These are phyloP conservation scores for Pachysolen tannophilus DNA, from an alignment of 805 yeast species.

Conservation along the genomic window DNA sequence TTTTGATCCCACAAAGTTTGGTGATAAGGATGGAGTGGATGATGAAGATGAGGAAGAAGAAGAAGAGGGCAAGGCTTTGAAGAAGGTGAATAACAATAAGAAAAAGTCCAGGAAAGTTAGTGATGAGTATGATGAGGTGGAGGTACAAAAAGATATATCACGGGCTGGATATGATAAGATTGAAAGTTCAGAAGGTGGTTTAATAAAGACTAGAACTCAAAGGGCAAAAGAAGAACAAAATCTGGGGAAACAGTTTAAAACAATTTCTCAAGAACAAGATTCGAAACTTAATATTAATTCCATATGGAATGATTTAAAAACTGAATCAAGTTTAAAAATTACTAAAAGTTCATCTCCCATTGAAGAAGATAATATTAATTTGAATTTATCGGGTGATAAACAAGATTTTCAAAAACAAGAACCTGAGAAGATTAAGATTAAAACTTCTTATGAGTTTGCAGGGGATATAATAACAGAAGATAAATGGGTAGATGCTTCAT, in stretches of 20 bases:
- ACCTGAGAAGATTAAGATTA: slow-evolving; percentile 58
- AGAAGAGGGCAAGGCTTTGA: slow-evolving; percentile 20
- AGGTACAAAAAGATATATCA: slow-evolving; percentile 14
- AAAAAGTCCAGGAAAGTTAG: too few relatives aligned
- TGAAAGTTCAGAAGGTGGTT: slow-evolving; percentile 52
- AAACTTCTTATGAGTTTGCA: slow-evolving; percentile 79
- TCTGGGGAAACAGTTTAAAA: slow-evolving; percentile 15
- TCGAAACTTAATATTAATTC: slow-evolving; percentile 38
- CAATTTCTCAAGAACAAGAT: slow-evolving; percentile 9
- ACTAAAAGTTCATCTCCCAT: neutral
- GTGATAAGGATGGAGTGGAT: slow-evolving; percentile 26
- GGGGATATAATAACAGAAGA: slow-evolving; percentile 75
- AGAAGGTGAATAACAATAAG: slow-evolving; percentile 7
- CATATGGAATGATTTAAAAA: slow-evolving; percentile 48
- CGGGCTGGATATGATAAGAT: slow-evolving; percentile 40
- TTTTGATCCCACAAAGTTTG: slow-evolving; percentile 30
- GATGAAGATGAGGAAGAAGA: slow-evolving; percentile 27
- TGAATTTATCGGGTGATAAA: neutral
- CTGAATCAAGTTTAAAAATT: too few relatives aligned
- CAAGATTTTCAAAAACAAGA: slow-evolving; percentile 1
- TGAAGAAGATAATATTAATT: neutral
- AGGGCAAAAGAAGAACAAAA: slow-evolving; percentile 32
- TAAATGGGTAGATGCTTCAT: slow-evolving; percentile 64
- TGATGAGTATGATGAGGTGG: too few relatives aligned
- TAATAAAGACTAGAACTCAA: slow-evolving; percentile 65